Evolutionary conservation across 305 asterid genomes (phyloP).

Genomic region (Salvia sclarea): DNA sequence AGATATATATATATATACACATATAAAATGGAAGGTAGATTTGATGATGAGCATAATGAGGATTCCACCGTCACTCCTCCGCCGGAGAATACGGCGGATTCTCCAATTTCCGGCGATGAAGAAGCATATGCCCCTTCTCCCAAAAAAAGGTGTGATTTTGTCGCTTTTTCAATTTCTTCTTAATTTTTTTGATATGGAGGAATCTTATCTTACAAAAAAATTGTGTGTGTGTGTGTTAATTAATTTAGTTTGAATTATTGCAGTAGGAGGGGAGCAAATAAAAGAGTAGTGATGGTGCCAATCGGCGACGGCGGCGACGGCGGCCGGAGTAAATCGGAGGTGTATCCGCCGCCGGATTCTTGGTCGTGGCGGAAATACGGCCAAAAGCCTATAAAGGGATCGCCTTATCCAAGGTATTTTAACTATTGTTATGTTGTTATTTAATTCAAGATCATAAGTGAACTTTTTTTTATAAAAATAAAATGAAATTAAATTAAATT

Average conservation of each 20-base stretch:
- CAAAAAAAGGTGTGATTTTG: constrained; percentile 56
- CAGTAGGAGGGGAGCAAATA: constrained; percentile 53
- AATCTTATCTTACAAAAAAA: no score
- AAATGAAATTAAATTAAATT: not conserved
- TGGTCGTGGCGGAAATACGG: constrained; percentile 96
- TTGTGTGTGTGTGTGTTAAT: not conserved
- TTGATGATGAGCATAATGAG: constrained; percentile 33
- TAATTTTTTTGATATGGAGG: not conserved
- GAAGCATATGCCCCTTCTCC: constrained; percentile 57
- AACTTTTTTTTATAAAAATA: no score
- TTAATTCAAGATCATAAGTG: not conserved
- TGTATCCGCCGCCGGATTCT: constrained; percentile 85
- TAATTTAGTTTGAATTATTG: not conserved
- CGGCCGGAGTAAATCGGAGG: constrained; percentile 62
- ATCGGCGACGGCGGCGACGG: constrained; percentile 64
- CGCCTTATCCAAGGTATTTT: constrained; percentile 78
- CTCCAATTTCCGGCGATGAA: constrained; percentile 60
- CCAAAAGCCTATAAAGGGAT: constrained; percentile 81
- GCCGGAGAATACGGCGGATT: constrained; percentile 52
- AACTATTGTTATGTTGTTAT: not conserved
- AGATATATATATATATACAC: not conserved
- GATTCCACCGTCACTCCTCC: constrained; percentile 33
- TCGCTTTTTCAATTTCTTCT: not conserved
- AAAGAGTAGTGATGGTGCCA: constrained; percentile 63
- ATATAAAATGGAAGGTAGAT: constrained; percentile 47